Evolutionary conservation across 306 rosid genomes (phyloP).

Genomic region (Sphenostylis stenocarpa): DNA sequence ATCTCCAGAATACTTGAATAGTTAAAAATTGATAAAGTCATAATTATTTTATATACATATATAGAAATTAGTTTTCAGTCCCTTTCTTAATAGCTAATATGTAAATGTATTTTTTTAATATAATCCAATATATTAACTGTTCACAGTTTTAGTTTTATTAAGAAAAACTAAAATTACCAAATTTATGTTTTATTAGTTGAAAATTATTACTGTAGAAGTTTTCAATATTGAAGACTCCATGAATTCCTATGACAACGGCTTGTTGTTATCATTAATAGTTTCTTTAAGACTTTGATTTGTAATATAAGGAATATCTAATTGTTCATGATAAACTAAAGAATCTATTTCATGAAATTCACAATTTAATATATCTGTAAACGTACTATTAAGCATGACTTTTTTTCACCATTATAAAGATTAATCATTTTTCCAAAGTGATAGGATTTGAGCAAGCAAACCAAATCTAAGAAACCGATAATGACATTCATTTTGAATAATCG

Average conservation of each 20-base stretch:
- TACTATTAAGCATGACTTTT: not conserved
- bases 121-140: too few species aligned
- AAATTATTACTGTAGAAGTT: not conserved
- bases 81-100: too few species aligned
- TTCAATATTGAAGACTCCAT: not conserved
- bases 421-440: not conserved
- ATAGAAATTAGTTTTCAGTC: too few species aligned
- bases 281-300: not conserved
- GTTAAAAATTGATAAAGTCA: too few species aligned
- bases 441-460: not conserved
- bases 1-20: too few species aligned
- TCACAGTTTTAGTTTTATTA: too few species aligned
- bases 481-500: not conserved
- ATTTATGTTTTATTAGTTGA: too few species aligned
- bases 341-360: not conserved
- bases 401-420: not conserved
- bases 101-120: too few species aligned
- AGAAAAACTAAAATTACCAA: too few species aligned
- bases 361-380: not conserved
- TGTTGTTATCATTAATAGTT: not conserved
- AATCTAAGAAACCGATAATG: not conserved
- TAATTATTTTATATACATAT: too few species aligned
- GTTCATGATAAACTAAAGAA: not conserved
- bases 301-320: not conserved
- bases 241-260: not conserved